Evolutionary conservation across 345 rosid species (phyloP), one percentile per base, ranked within the genome.

Genomic region (Sisymbrium irio): DNA sequence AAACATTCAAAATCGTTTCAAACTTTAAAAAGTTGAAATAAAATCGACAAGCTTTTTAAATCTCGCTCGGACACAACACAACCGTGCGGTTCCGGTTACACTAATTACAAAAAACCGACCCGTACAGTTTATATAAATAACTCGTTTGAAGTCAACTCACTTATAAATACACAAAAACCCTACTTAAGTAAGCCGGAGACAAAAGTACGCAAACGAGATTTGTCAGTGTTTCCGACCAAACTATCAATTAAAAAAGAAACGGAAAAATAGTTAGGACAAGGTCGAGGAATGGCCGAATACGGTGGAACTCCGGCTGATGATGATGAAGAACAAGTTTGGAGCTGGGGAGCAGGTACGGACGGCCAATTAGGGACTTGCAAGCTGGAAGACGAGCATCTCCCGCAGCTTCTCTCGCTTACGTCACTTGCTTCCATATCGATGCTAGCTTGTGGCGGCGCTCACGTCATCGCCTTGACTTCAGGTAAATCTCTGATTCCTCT

Each of bases 311-410:
- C n/a, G 62, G 32, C 46, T 2, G 51, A 63, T 28, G 67, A 63
- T 15, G 67, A 63, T 15, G 71, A 65, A 50, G 32, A 83, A 69
- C 67, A 76, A 62, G 49, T 88, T 25, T 89, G 98, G 98, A 94
- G 96, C 80, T 94, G 97, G 95, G 98, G 98, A 17, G 98, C 98
- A 3, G 98, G 97, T 9, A 91, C 93, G 13, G 98, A 94, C 18
- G 96, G 97, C 10, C 98, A 94, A 75, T 83, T 91, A 27, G 92
- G 93, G 33, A 91, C 97, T 5, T 80, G 71, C 50, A 87, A 78
- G 79, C 81, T 82, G 13, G 65, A 84, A 81, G 98, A 94, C 81
- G 97, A 94, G 69, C 80, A 63, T 80, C 83, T 78, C 25, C 98
- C 98, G 37, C 95, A 84, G 71, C 89, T 81, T 55, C 91, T 94